Percentiles rank a stretch among this genome's conserved stretches.
phyloP scores from a whole-genome alignment of 2,329 filamentous ascomycete species.

The Cladosporium cucumerinum region DNA sequence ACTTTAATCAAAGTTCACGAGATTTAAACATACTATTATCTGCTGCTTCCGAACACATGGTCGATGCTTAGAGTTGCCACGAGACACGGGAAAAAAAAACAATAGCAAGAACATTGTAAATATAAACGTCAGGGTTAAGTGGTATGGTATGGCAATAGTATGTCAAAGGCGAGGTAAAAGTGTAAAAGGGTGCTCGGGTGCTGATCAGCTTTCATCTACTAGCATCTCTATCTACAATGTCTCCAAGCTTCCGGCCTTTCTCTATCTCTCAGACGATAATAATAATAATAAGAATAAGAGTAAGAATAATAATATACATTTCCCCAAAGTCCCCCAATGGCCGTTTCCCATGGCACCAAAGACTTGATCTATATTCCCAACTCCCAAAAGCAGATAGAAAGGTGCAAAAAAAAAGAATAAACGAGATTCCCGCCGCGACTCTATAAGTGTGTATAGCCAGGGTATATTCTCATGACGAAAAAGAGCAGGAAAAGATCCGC shows the following conservation, averaged over 20 bases:
- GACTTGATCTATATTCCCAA: background rate
- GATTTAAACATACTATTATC: background rate
- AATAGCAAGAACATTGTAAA: background rate
- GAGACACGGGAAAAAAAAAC: no score
- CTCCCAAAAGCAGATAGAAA: background rate
- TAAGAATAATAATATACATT: background rate
- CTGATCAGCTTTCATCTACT: background rate
- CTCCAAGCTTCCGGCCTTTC: background rate
- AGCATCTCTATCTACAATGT: background rate
- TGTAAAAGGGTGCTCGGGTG: background rate
- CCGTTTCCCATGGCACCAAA: background rate
- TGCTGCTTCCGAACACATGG: background rate
- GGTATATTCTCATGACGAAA: slow-evolving; percentile 1
- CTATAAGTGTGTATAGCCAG: background rate
- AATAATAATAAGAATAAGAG: no score
- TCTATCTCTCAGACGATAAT: no score
- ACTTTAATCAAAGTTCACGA: background rate
- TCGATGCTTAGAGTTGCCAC: background rate
- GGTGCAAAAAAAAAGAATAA: background rate
- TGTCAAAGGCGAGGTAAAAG: background rate
- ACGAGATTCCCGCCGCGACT: background rate
- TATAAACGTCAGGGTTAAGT: background rate
- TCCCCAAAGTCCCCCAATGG: background rate
- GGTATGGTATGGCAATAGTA: background rate
- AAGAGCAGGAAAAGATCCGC: background rate